These are phyloP conservation scores for Cladosporium oxysporum DNA, from an alignment of 2,329 filamentous ascomycete species.

Conservation along the genomic window DNA sequence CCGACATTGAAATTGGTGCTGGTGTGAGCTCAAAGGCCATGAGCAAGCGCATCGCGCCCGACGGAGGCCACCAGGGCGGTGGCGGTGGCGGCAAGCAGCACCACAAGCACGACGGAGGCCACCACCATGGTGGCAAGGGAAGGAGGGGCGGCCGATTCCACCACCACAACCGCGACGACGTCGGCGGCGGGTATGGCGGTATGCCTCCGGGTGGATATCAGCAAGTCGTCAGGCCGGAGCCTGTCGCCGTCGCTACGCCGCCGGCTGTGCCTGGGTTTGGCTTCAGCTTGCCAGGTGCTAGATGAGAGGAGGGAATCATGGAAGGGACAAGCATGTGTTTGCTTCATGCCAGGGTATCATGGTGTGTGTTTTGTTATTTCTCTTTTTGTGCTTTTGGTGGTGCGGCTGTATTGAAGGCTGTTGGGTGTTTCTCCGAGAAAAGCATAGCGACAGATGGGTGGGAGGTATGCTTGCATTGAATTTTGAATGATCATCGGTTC, in stretches of 20 bases:
- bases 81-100: conserved; percentile 1
- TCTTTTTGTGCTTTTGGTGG: background rate
- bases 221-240: conserved; percentile 34
- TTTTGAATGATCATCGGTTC: background rate
- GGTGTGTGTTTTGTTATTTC: background rate
- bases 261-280: conserved; percentile 44
- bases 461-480: background rate
- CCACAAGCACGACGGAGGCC: conserved; percentile 16
- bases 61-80: conserved; percentile 8
- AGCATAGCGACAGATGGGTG: background rate
- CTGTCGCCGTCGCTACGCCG: conserved; percentile 42
- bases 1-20: conserved; percentile 96
- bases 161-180: conserved; percentile 20
- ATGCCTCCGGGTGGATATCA: conserved; percentile 21
- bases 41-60: conserved; percentile 39
- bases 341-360: too few relatives aligned
- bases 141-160: conserved; percentile 27
- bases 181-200: conserved; percentile 22
- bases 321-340: background rate
- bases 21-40: conserved; percentile 85
- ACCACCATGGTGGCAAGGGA: conserved; percentile 20
- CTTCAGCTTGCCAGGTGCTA: conserved; percentile 32
- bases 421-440: background rate
- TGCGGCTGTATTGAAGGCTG: background rate
- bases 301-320: background rate